Conservation (phyloP, 1,284 basidiomycete genomes). For the Cystobasidium sp. region DNA sequence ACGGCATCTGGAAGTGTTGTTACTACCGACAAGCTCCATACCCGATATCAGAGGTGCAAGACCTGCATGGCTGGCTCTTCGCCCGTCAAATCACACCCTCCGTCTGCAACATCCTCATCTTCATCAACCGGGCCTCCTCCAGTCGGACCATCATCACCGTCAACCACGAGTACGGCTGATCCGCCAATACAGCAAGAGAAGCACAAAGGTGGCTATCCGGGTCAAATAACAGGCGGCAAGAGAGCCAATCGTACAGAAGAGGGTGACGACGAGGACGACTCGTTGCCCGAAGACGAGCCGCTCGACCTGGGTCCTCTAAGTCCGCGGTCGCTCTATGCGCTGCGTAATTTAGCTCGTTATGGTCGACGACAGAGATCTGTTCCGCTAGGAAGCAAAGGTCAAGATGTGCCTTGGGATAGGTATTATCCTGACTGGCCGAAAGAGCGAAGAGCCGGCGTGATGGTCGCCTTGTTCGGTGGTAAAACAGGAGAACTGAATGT, state of each 20-base stretch:
- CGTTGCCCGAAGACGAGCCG: constrained; percentile 28
- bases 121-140: neutral
- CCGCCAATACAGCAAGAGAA: neutral
- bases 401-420: constrained; percentile 1
- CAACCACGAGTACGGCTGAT: neutral
- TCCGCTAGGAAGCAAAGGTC: constrained; percentile 1
- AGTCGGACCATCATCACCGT: neutral
- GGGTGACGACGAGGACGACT: constrained; percentile 36
- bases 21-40: too few relatives aligned
- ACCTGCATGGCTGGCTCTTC: neutral
- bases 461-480: constrained; percentile 43
- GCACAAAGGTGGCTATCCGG: constrained; percentile 20
- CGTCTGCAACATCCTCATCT: neutral
- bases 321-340: constrained; percentile 32
- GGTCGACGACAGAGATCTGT: constrained; percentile 8
- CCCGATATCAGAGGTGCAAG: too few relatives aligned
- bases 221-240: constrained; percentile 25
- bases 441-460: constrained; percentile 41
- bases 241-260: neutral
- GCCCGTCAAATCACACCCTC: neutral
- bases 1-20: too few relatives aligned
- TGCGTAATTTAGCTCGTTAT: constrained; percentile 39
- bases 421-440: constrained; percentile 31
- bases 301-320: constrained; percentile 42
- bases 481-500: constrained; percentile 36